phyloP scores from a whole-genome alignment of 768 basidiomycete genomes.

The Pleurotus pulmonarius region DNA sequence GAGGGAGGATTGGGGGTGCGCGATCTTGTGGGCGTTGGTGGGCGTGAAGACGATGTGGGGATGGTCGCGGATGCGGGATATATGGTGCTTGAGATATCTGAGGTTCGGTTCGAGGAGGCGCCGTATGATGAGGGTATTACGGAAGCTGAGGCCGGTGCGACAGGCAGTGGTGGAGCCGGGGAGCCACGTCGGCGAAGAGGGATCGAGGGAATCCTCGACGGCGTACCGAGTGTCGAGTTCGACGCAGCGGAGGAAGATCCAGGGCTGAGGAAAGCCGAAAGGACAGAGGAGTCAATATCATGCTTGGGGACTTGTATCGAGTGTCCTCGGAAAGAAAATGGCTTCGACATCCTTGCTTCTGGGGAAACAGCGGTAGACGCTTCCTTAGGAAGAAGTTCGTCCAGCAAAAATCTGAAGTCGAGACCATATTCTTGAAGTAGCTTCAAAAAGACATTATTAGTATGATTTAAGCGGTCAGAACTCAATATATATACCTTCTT shows the following conservation, averaged over 20 bases:
- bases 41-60: slow-evolving; percentile 1
- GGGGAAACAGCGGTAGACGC: slow-evolving; percentile 36
- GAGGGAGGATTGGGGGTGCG: slow-evolving; percentile 15
- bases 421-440: slow-evolving; percentile 90
- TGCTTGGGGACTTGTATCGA: slow-evolving; percentile 24
- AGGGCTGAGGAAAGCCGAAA: slow-evolving; percentile 9
- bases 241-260: slow-evolving; percentile 6
- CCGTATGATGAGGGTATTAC: not conserved
- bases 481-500: slow-evolving; percentile 59
- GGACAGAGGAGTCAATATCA: slow-evolving; percentile 14
- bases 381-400: slow-evolving; percentile 55
- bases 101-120: not conserved
- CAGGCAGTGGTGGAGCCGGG: slow-evolving; percentile 9
- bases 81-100: not conserved
- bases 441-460: slow-evolving; percentile 28
- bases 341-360: slow-evolving; percentile 5
- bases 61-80: slow-evolving; percentile 5
- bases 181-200: slow-evolving; percentile 9
- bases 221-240: slow-evolving; percentile 15
- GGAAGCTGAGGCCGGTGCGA: slow-evolving; percentile 1
- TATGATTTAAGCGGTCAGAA: not conserved
- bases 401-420: slow-evolving; percentile 91
- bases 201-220: slow-evolving; percentile 4
- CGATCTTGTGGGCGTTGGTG: slow-evolving; percentile 8
- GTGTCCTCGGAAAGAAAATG: slow-evolving; percentile 28